A percentile compares a stretch with the other conserved stretches of the same genome.
Evolutionary conservation across 352 stramenopile genomes (phyloP).

Genomic region (Pythium rishiriense): DNA sequence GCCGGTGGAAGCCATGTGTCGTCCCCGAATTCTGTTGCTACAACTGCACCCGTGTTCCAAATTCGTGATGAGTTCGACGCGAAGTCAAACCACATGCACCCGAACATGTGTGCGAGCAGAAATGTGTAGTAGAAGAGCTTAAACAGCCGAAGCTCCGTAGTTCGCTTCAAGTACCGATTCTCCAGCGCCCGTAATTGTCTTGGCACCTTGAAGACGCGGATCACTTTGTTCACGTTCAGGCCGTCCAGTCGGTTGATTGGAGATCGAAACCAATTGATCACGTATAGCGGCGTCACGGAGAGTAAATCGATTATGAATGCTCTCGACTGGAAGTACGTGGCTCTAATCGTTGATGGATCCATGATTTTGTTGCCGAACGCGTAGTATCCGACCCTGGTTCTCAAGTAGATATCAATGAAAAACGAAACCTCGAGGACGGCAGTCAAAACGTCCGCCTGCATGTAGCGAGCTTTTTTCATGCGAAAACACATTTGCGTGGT

Average conservation of each 20-base stretch:
- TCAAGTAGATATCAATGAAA: not conserved
- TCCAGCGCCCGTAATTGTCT: slow-evolving; percentile 42
- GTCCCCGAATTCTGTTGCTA: slow-evolving; percentile 37
- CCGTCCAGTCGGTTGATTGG: slow-evolving; percentile 31
- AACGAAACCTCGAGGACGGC: slow-evolving; percentile 45
- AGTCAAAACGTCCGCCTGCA: slow-evolving; percentile 30
- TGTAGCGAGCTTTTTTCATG: slow-evolving; percentile 26
- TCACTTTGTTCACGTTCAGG: slow-evolving; percentile 56
- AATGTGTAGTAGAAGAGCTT: slow-evolving; percentile 64
- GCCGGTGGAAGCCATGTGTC: slow-evolving; percentile 40
- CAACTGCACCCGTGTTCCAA: slow-evolving; percentile 4
- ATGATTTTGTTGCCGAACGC: slow-evolving; percentile 40
- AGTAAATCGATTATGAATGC: slow-evolving; percentile 44
- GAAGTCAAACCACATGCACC: slow-evolving; percentile 60
- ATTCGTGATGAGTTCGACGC: slow-evolving; percentile 39
- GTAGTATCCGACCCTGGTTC: not conserved
- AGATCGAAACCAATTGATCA: slow-evolving; percentile 35
- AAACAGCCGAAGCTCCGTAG: slow-evolving; percentile 46
- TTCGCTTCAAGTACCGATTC: slow-evolving; percentile 43
- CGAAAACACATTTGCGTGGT: slow-evolving; percentile 46
- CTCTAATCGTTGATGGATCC: slow-evolving; percentile 34
- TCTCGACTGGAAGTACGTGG: slow-evolving; percentile 37
- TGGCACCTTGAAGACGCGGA: slow-evolving; percentile 50
- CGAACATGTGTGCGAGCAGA: slow-evolving; percentile 49
- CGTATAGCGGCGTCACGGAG: slow-evolving; percentile 39